These are phyloP conservation scores for Starmerella bombi DNA, from an alignment of 805 yeast genomes.

Conservation along the genomic window DNA sequence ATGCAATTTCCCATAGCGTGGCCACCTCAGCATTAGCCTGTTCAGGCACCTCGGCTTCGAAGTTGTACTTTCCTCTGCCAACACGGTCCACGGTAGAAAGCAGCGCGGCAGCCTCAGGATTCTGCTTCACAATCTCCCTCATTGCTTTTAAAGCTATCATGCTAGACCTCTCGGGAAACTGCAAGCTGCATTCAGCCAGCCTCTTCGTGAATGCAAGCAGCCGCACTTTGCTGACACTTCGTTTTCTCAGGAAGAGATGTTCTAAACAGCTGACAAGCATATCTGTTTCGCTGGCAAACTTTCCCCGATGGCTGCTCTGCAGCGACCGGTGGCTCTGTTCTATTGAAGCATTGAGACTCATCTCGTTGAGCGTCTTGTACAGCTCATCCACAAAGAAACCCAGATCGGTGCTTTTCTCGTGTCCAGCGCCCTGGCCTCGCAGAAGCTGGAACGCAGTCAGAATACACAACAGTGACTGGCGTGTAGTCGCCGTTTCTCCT, in stretches of 20 bases:
- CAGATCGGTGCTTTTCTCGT: slow-evolving; percentile 62
- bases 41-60: slow-evolving; percentile 53
- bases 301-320: slow-evolving; percentile 53
- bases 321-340: slow-evolving; percentile 75
- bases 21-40: slow-evolving; percentile 80
- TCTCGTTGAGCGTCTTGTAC: slow-evolving; percentile 51
- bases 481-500: slow-evolving; percentile 32
- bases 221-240: slow-evolving; percentile 31
- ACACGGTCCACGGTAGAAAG: slow-evolving; percentile 83
- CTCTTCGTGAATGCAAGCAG: slow-evolving; percentile 63
- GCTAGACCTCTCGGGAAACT: slow-evolving; percentile 78
- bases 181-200: slow-evolving; percentile 49
- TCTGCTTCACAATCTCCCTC: slow-evolving; percentile 59
- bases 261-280: slow-evolving; percentile 65
- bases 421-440: slow-evolving; percentile 41
- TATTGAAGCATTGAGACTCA: slow-evolving; percentile 67
- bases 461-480: slow-evolving; percentile 69
- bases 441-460: slow-evolving; percentile 83
- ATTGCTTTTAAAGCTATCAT: slow-evolving; percentile 65
- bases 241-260: slow-evolving; percentile 40
- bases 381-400: slow-evolving; percentile 66
- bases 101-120: slow-evolving; percentile 58
- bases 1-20: slow-evolving; percentile 73
- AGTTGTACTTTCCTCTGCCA: slow-evolving; percentile 61
- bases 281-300: slow-evolving; percentile 81